These are phyloP conservation scores for Phialophora macrospora DNA, from an alignment of 2,329 filamentous ascomycete genomes.

Conservation along the genomic window DNA sequence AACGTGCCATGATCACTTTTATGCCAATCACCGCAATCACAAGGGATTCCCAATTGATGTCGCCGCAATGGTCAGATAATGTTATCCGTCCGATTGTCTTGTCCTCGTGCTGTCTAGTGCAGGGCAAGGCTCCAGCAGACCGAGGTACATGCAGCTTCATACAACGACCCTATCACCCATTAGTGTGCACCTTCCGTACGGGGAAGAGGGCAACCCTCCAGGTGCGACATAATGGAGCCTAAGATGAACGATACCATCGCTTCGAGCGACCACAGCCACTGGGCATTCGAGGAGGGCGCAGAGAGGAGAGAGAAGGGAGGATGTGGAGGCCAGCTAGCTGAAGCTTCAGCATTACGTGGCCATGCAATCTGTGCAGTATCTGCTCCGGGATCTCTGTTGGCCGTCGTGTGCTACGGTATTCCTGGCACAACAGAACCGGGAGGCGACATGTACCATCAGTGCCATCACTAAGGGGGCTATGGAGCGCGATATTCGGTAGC, in stretches of 20 bases:
- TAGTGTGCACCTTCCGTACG: background rate
- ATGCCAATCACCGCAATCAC: background rate
- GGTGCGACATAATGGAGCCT: background rate
- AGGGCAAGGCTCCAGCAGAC: background rate
- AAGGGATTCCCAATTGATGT: background rate
- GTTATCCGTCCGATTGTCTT: background rate
- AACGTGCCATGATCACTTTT: background rate
- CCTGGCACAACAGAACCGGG: background rate
- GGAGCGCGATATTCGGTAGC: background rate
- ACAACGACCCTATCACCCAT: background rate
- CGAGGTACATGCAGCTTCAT: constrained; percentile 4
- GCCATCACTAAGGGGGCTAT: background rate
- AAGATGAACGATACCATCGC: background rate
- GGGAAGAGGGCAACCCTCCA: background rate
- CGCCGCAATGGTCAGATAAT: background rate
- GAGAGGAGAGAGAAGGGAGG: background rate
- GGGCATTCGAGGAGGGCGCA: background rate
- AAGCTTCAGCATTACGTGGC: background rate
- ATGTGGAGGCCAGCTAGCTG: constrained; percentile 1
- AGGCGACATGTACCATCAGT: constrained; percentile 8
- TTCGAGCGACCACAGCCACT: background rate
- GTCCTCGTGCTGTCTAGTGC: background rate
- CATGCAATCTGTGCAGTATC: constrained; percentile 5
- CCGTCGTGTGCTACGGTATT: background rate
- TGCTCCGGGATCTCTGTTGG: background rate